phyloP scores from a whole-genome alignment of 192 early-diverging fungal genomes.

The Spinellus fusiger region DNA sequence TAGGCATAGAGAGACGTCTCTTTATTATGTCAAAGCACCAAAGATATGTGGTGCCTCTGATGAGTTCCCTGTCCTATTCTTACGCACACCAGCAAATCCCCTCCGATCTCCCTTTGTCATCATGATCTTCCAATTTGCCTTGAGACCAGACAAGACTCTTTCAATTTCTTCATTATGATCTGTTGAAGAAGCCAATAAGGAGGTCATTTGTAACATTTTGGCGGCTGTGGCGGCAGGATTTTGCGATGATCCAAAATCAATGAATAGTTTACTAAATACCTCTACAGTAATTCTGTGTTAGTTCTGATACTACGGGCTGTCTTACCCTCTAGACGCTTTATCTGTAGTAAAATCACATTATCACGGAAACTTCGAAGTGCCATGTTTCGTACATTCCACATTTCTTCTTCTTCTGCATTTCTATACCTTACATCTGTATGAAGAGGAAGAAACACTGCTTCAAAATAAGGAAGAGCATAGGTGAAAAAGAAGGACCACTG shows the following conservation, averaged over 20 bases:
- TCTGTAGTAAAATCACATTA: constrained; percentile 57
- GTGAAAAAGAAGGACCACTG: constrained; percentile 80
- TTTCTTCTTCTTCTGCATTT: constrained; percentile 31
- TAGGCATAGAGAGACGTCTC: no score
- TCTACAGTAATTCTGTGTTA: constrained; percentile 38
- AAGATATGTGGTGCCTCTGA: constrained; percentile 4
- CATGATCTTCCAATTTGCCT: constrained; percentile 52
- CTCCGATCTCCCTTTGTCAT: constrained; percentile 47
- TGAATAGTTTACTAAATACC: constrained; percentile 55
- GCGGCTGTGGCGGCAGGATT: constrained; percentile 58
- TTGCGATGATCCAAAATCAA: constrained; percentile 58
- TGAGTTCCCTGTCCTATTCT: neutral
- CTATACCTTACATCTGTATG: constrained; percentile 37
- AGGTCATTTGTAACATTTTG: constrained; percentile 69
- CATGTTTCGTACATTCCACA: constrained; percentile 55
- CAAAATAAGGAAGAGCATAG: constrained; percentile 78
- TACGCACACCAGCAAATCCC: constrained; percentile 45
- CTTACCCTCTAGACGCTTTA: constrained; percentile 57
- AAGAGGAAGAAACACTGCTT: constrained; percentile 81
- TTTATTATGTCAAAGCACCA: constrained; percentile 6
- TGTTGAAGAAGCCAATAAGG: constrained; percentile 49
- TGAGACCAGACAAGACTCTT: constrained; percentile 42
- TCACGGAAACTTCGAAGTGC: constrained; percentile 62
- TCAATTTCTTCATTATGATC: constrained; percentile 46
- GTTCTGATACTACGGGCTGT: neutral